Evolutionary conservation across 1,284 basidiomycete genomes (phyloP), one percentile per base, ranked within the genome.

Genomic region (Papiliotrema fonsecae): DNA sequence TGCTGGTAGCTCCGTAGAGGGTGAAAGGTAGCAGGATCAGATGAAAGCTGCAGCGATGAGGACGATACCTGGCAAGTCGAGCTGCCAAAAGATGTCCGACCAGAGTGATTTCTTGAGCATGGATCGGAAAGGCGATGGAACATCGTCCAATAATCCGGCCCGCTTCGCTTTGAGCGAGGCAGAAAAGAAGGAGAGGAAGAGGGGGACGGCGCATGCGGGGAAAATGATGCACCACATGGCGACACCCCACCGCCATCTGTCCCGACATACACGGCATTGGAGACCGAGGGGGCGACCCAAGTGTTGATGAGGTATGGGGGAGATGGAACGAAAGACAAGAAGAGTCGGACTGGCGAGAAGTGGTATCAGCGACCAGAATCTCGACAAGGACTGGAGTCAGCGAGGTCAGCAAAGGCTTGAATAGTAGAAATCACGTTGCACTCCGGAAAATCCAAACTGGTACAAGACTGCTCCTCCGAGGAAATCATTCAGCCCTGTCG

Each of bases 21-120:
- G 73, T 71, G 49, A 76, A 65, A 0, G 75, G 75, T 0, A 75
- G 56, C 10, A 76, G 62, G 52, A 76, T 70, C n/a, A 74, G 4
- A 65, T 60, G 31, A 75, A 64, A 4, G 61, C 54, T 6, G 62
- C 71, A 22, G 69, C 67, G 27, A 74, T 49, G 28, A 76, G 58
- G 44, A 74, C 52, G 40, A 75, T 56, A 24, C 75, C 75, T 45
- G 72, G 55, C 18, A 74, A 46, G 52, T 76, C 75, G 16, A 73
- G 56, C 49, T 72, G 65, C 69, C 69, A 73, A 64, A 75, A 76
- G 16, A 76, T 61, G 25, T 69, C 66, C 18, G 52, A 39, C 49
- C 65, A 61, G 26, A 64, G 49, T 22, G 47, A 41, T 6, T 37
- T 34, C n/a, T 45, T 22, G 21, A 21, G 27, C 1, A 60, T 34